Base-by-base conservation (phyloP, 805 yeast genomes). In the Schwanniomyces occidentalis region DNA sequence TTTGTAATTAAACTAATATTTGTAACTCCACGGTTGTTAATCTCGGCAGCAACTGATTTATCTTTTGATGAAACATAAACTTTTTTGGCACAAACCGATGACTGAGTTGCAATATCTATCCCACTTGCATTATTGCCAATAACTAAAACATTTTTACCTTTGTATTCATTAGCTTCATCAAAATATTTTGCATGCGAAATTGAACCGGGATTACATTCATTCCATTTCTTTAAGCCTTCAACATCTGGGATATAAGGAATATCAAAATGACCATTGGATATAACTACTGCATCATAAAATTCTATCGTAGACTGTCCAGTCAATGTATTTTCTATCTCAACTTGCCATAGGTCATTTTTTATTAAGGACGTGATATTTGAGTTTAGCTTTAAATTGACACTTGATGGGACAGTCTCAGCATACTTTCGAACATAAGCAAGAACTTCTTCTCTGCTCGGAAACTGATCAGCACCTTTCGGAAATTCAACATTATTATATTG, bases 51-150 rank as follows among this genome's bases (percentile, higher is more conserved):
- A 8, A 25, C 27, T 1, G 33, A 19, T 19, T 18, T 24, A 25
- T 39, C 35, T 21, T 32, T 32, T 9, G 38, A 30, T 6, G 48
- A 39, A 24, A 49, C 41, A 6, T 40, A 43, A 6, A 42, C 47
- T 8, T 17, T 27, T 18, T 37, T 36, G 7, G 47, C 44, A 7
- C 49, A 55, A 25, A 52, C 16, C 14, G 49, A 46, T 26, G 52
- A 56, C 15, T 48, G 50, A 16, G 51, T 34, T 7, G 52, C 41
- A 5, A 14, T 7, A 51, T 87, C 95, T 26, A 78, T 75, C 23
- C 89, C 95, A 10, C 88, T 79, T 3, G 90, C 84, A 6, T 83
- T 78, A 46, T 81, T 80, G 0, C 56, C 56, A 8, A 51, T 47
- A 18, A 51, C 52, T n/a, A 51, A 33, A 10, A 65, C 68, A n/a